phyloP scores from a whole-genome alignment of 169 alveolate species.

The Neospora caninum region DNA sequence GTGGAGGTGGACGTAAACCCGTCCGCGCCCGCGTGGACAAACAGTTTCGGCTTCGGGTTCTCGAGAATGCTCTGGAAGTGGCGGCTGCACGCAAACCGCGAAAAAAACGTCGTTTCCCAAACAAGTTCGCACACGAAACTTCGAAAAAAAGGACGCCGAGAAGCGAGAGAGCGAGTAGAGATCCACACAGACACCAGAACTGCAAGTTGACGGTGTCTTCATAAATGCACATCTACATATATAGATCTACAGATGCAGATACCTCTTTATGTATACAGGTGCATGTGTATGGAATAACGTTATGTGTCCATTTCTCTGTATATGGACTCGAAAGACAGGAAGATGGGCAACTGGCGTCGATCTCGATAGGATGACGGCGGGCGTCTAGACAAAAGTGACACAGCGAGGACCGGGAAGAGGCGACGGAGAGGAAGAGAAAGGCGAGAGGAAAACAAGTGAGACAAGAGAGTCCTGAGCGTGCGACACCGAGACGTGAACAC shows the following conservation, averaged over 20 bases:
- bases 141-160: no score
- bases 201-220: not conserved
- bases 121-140: no score
- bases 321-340: not conserved
- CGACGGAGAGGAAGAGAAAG: no score
- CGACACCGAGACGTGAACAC: not conserved
- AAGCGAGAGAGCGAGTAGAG: no score
- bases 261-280: not conserved
- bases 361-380: no score
- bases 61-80: slow-evolving; percentile 70
- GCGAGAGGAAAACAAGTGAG: no score
- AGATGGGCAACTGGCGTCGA: no score
- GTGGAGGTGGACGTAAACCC: slow-evolving; percentile 71
- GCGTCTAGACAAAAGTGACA: no score
- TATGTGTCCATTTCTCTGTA: not conserved
- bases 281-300: not conserved
- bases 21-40: slow-evolving; percentile 72
- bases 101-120: no score
- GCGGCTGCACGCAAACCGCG: slow-evolving; percentile 43
- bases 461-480: no score
- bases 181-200: no score
- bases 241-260: not conserved
- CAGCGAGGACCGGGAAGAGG: no score
- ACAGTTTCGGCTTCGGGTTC: slow-evolving; percentile 72
- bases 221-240: not conserved